phyloP scores from a whole-genome alignment of 768 basidiomycete genomes.

The Boletus sp. region DNA sequence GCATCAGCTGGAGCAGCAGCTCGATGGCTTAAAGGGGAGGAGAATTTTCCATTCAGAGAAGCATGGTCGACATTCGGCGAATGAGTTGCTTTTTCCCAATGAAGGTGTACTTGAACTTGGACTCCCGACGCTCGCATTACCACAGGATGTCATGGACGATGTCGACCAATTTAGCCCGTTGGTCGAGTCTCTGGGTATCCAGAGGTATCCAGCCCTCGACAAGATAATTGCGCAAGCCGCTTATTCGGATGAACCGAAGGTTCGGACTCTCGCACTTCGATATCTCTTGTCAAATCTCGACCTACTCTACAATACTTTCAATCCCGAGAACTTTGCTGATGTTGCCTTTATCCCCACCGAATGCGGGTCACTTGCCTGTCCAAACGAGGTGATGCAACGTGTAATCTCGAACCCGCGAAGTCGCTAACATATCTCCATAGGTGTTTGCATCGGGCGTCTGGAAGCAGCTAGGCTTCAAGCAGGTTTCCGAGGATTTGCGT shows the following conservation, averaged over 20 bases:
- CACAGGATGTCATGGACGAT: not conserved
- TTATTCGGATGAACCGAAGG: not conserved
- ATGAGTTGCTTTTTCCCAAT: slow-evolving; percentile 76
- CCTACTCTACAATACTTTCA: slow-evolving; percentile 7
- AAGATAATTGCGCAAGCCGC: slow-evolving; percentile 8
- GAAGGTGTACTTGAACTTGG: slow-evolving; percentile 62
- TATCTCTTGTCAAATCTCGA: slow-evolving; percentile 12
- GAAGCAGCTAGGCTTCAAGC: slow-evolving; percentile 10
- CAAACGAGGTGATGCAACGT: slow-evolving; percentile 7
- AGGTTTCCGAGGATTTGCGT: not conserved
- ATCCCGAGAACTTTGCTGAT: slow-evolving; percentile 5
- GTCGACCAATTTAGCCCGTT: not conserved
- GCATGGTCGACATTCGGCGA: slow-evolving; percentile 1
- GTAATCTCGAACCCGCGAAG: not conserved
- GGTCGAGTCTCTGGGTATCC: not conserved
- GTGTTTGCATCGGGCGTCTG: slow-evolving; percentile 7
- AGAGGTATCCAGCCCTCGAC: not conserved
- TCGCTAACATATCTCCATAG: not conserved
- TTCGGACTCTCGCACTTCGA: slow-evolving; percentile 3
- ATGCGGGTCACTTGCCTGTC: not conserved
- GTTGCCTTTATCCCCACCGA: slow-evolving; percentile 16
- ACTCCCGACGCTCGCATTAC: slow-evolving; percentile 65
- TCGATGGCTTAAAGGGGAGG: slow-evolving; percentile 1
- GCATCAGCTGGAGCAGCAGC: too few species aligned
- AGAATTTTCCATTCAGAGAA: slow-evolving; percentile 4